A percentile compares a stretch with the other conserved stretches of the same genome.
Conservation (phyloP, 805 yeast species). For the Wickerhamomyces chambardii region DNA sequence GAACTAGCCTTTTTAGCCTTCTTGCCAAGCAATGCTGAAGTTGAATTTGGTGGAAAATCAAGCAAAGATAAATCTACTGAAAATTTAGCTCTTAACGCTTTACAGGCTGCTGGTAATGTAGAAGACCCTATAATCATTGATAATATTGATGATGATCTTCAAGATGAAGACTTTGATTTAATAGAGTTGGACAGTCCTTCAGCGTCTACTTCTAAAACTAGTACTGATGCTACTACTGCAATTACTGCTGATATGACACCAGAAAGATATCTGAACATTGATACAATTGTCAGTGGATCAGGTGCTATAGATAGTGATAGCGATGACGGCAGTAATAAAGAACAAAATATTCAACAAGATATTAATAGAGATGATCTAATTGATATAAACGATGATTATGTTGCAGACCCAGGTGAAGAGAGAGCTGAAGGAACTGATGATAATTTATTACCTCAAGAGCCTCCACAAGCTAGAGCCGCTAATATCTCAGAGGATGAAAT, state of each 20-base stretch:
- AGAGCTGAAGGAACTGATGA: slow-evolving; percentile 2
- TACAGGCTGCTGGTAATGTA: slow-evolving; percentile 1
- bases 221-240: no score
- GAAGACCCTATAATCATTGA: slow-evolving; percentile 15
- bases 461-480: slow-evolving; percentile 13
- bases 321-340: no score
- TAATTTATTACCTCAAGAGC: slow-evolving; percentile 3
- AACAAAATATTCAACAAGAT: no score
- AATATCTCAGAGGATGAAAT: slow-evolving; percentile 47
- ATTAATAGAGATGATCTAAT: no score
- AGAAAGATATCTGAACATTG: no score
- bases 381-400: background rate
- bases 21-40: slow-evolving; percentile 59
- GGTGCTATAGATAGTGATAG: no score
- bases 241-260: no score
- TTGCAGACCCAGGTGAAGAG: background rate
- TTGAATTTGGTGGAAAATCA: slow-evolving; percentile 36
- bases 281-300: no score
- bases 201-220: background rate
- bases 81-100: background rate
- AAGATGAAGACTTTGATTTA: slow-evolving; percentile 5
- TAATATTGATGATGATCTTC: slow-evolving; percentile 15
- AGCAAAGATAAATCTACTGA: slow-evolving; percentile 7
- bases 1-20: slow-evolving; percentile 87
- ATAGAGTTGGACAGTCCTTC: background rate